Base-by-base conservation (phyloP, 2,329 filamentous ascomycete species). In the Cryphonectria parasitica region DNA sequence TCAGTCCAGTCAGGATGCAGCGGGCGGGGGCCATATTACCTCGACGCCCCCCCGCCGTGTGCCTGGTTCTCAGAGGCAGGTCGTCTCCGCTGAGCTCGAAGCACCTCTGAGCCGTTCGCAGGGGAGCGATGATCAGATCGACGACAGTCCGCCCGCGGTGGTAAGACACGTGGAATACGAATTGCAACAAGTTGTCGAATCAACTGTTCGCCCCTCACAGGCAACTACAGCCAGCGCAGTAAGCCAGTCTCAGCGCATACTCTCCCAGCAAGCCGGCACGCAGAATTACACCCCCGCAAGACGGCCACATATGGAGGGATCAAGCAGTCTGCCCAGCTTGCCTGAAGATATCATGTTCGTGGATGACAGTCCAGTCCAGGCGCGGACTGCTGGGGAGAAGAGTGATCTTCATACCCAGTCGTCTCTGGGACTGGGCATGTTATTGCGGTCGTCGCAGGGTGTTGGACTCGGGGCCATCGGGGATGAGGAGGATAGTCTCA, bases 391-490 rank as follows among this genome's bases (percentile, higher is more conserved):
- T 74, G 6, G 41, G 10, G 56, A 39, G 63, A 39, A 34, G 63
- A 52, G 39, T 10, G 52, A 54, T 31, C n/a, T 2, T 5, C 61
- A 58, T 19, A 68, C 56, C 39, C 69, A 64, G 49, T 64, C 58
- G 28, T 68, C 67, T 19, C 19, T 75, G 36, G 78, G 77, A 25
- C 67, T 78, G 5, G 74, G 79, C 22, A 82, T 81, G 36, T 78
- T 78, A 25, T 66, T 78, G 7, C 75, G 78, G 19, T 83, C 81
- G 13, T 86, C 85, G 11, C 85, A 89, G 76, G 64, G 69, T 2
- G 17, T 62, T 19, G 79, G 88, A 25, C 75, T 87, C 79, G 77
- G 89, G 69, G 83, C 87, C 15, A 68, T 68, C 17, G 66, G 66
- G 19, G 66, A 52, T 39, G 71, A 72, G 69, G 49, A 61, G 49